A percentile compares a stretch with the other conserved stretches of the same genome.
Evolutionary conservation across 2,329 filamentous ascomycete genomes (phyloP).

Genomic region (Paecilomyces variotii): DNA sequence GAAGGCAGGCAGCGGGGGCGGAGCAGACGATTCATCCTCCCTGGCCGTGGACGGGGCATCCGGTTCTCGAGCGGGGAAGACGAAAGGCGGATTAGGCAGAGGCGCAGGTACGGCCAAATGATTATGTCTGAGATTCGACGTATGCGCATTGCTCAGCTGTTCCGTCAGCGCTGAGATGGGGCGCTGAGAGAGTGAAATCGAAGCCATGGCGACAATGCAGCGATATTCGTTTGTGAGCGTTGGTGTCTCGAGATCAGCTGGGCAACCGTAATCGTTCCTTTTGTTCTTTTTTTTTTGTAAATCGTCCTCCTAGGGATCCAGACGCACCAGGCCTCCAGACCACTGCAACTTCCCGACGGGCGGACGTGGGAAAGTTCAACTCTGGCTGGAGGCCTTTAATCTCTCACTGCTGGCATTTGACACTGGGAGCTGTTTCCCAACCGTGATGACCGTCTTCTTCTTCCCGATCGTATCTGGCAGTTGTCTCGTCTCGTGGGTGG

Average conservation of each 20-base stretch:
- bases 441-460: background rate
- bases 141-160: conserved; percentile 17
- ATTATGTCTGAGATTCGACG: conserved; percentile 11
- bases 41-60: conserved; percentile 38
- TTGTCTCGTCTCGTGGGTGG: too few species aligned
- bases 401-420: conserved; percentile 15
- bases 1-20: conserved; percentile 27
- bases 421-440: background rate
- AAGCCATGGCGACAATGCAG: conserved; percentile 21
- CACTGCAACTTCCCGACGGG: conserved; percentile 14
- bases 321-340: conserved; percentile 21
- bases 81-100: conserved; percentile 55
- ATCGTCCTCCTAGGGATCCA: conserved; percentile 10
- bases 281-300: background rate
- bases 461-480: background rate
- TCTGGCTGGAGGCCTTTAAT: conserved; percentile 20
- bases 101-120: conserved; percentile 21
- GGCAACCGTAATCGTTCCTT: conserved; percentile 1
- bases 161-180: conserved; percentile 20
- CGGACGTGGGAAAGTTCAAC: conserved; percentile 15
- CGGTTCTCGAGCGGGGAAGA: conserved; percentile 49
- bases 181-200: conserved; percentile 28
- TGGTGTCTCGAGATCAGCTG: background rate
- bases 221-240: conserved; percentile 4
- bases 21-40: conserved; percentile 42